Evolutionary conservation across 225 moss, liverwort and hornwort species (phyloP).

Genomic region (Straminergon stramineum): DNA sequence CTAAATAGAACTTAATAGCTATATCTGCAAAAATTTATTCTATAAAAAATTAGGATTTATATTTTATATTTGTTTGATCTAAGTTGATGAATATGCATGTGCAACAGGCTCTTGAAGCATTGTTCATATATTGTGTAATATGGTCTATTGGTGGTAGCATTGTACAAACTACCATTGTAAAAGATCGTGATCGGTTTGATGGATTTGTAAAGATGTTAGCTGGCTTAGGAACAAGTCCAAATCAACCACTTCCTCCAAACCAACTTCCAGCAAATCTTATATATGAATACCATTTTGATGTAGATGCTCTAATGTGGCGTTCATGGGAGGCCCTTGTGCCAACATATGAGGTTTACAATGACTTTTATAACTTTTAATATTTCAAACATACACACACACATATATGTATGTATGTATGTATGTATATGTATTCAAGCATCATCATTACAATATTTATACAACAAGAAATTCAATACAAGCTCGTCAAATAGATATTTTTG

Average conservation of each 20-base stretch:
- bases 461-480: background rate
- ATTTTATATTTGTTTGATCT: background rate
- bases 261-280: conserved; percentile 64
- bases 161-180: conserved; percentile 44
- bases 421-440: background rate
- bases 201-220: conserved; percentile 56
- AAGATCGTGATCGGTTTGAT: conserved; percentile 61
- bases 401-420: background rate
- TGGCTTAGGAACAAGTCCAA: conserved; percentile 61
- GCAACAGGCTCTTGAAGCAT: conserved; percentile 57
- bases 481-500: background rate
- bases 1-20: too few species aligned
- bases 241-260: conserved; percentile 70
- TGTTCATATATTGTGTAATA: conserved; percentile 52
- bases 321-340: conserved; percentile 76
- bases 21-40: too few species aligned
- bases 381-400: background rate
- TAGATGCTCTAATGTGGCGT: conserved; percentile 53
- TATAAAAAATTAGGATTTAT: too few species aligned
- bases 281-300: conserved; percentile 68
- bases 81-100: background rate
- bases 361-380: background rate
- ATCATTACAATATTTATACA: too few species aligned
- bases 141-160: conserved; percentile 81
- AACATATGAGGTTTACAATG: conserved; percentile 24